Conservation (phyloP, 2,329 filamentous ascomycete genomes). For the Pyricularia sp. region DNA sequence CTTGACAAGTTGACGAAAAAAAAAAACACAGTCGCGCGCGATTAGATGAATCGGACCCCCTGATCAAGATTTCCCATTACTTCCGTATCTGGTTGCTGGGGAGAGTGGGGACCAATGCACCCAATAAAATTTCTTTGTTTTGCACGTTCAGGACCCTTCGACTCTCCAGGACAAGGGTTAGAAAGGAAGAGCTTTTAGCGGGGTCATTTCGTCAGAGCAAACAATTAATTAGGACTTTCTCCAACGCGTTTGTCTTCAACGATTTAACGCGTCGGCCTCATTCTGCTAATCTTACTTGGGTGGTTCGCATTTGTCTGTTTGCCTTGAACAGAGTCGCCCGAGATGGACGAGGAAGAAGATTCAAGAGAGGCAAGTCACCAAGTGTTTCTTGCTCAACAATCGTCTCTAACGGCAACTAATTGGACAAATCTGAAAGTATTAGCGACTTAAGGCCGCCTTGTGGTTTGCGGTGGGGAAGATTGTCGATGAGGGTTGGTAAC, state of each 20-base stretch:
- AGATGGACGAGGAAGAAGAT: constrained; percentile 18
- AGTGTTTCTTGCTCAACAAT: background rate
- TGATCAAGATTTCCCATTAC: background rate
- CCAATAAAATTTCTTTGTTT: background rate
- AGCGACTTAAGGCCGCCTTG: constrained; percentile 77
- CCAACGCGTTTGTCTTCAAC: background rate
- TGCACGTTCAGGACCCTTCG: background rate
- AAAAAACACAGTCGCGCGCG: background rate
- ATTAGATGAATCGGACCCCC: background rate
- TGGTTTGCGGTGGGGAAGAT: constrained; percentile 82
- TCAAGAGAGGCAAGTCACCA: constrained; percentile 14
- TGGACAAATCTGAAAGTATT: background rate
- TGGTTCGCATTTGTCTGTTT: background rate
- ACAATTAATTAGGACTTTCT: no score
- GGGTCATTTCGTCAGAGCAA: background rate
- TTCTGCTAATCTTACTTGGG: background rate
- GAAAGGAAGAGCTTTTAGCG: background rate
- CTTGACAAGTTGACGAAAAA: background rate
- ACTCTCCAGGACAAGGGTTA: background rate
- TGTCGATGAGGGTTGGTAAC: constrained; percentile 53
- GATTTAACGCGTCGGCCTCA: background rate
- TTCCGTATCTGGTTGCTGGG: background rate
- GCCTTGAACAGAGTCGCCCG: background rate
- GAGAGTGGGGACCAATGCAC: background rate
- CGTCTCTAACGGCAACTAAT: background rate